Evolutionary conservation across 805 yeast species (phyloP).

Genomic region (Candida tammaniensis): DNA sequence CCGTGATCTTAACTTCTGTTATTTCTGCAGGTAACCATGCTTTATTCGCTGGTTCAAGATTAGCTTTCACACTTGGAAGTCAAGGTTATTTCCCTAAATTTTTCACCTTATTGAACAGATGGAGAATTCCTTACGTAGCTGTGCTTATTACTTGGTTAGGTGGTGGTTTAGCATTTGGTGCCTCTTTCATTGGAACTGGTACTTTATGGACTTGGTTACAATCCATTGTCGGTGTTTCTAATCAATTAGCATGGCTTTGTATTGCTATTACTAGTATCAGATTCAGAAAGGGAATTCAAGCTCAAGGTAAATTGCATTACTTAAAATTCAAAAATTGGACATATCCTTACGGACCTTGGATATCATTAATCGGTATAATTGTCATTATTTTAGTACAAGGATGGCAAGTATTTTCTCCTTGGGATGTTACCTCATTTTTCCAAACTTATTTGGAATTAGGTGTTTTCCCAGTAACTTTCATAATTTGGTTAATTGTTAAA

Average conservation of each 20-base stretch:
- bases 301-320: conserved; percentile 43
- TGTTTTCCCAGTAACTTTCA: conserved; percentile 45
- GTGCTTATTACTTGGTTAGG: conserved; percentile 49
- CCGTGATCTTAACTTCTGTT: conserved; percentile 53
- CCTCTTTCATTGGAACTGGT: conserved; percentile 54
- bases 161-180: conserved; percentile 60
- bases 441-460: conserved; percentile 44
- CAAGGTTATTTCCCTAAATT: conserved; percentile 47
- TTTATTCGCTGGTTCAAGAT: conserved; percentile 49
- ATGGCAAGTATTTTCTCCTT: conserved; percentile 50
- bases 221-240: conserved; percentile 51
- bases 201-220: conserved; percentile 54
- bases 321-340: conserved; percentile 47
- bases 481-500: conserved; percentile 46
- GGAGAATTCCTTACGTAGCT: conserved; percentile 48
- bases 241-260: conserved; percentile 50
- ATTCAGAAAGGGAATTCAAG: conserved; percentile 44
- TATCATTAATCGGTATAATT: conserved; percentile 39
- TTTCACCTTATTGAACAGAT: conserved; percentile 41
- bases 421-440: conserved; percentile 41
- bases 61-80: conserved; percentile 47
- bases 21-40: conserved; percentile 57
- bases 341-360: conserved; percentile 50
- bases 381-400: conserved; percentile 53
- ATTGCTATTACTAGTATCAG: conserved; percentile 49